phyloP scores from a whole-genome alignment of 768 basidiomycete genomes.

The Stropharia rugosoannulata region DNA sequence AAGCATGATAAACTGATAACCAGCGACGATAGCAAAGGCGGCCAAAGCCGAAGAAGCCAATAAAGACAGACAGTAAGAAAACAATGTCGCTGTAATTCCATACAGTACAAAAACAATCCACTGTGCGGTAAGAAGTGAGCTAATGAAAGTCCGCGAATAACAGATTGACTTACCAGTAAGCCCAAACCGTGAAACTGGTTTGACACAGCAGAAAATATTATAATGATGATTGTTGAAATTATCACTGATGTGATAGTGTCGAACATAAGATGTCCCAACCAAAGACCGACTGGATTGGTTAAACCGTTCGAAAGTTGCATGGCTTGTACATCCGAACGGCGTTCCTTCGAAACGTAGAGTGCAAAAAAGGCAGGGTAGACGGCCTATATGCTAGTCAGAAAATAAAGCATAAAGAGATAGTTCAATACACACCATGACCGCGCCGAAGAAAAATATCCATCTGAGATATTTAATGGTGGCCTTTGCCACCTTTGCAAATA shows the following conservation, averaged over 20 bases:
- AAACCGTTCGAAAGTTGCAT: conserved; percentile 83
- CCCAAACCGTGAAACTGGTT: conserved; percentile 72
- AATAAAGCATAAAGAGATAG: neutral
- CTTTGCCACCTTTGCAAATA: conserved; percentile 54
- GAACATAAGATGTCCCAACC: conserved; percentile 79
- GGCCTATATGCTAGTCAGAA: conserved; percentile 37
- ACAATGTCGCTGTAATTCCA: conserved; percentile 64
- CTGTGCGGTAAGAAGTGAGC: neutral
- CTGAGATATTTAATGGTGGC: conserved; percentile 62
- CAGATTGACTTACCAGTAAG: conserved; percentile 41
- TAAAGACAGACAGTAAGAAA: conserved; percentile 66
- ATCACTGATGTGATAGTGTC: conserved; percentile 62
- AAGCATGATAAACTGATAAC: conserved; percentile 72
- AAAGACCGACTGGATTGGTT: conserved; percentile 65
- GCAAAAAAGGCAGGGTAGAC: conserved; percentile 81
- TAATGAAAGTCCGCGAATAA: neutral
- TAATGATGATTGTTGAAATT: conserved; percentile 58
- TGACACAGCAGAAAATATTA: conserved; percentile 55
- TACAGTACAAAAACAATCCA: conserved; percentile 45
- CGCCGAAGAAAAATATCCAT: conserved; percentile 76
- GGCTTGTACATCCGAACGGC: conserved; percentile 70
- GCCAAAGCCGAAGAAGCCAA: conserved; percentile 63
- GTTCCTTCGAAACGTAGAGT: conserved; percentile 72
- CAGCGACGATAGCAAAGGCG: conserved; percentile 71
- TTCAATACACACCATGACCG: conserved; percentile 54